Evolutionary conservation across 2,329 filamentous ascomycete genomes (phyloP).

Genomic region (Rutstroemia sp.): DNA sequence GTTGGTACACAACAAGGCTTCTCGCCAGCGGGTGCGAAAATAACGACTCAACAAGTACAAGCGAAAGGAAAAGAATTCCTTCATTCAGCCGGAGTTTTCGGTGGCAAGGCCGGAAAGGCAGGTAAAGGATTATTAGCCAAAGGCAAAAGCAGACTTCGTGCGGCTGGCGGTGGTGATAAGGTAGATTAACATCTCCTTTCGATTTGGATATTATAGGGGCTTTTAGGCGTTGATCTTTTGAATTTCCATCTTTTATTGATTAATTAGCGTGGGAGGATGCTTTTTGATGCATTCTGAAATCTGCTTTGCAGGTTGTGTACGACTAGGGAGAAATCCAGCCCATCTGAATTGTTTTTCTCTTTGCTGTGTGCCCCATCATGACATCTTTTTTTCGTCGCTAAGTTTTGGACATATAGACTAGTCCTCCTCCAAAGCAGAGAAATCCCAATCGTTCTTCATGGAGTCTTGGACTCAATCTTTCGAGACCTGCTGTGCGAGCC

Average conservation of each 20-base stretch:
- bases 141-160: slow-evolving; percentile 71
- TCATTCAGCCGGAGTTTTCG: slow-evolving; percentile 67
- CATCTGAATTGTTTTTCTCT: slow-evolving; percentile 21
- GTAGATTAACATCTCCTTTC: slow-evolving; percentile 59
- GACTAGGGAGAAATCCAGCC: slow-evolving; percentile 28
- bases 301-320: slow-evolving; percentile 29
- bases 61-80: slow-evolving; percentile 84
- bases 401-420: slow-evolving; percentile 29
- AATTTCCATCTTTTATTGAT: slow-evolving; percentile 18
- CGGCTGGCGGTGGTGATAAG: slow-evolving; percentile 65
- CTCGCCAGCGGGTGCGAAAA: slow-evolving; percentile 19
- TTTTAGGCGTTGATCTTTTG: slow-evolving; percentile 22
- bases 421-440: slow-evolving; percentile 30
- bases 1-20: slow-evolving; percentile 23
- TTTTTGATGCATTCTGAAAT: slow-evolving; percentile 20
- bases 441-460: slow-evolving; percentile 39
- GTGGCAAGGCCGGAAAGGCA: slow-evolving; percentile 65
- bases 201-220: slow-evolving; percentile 27
- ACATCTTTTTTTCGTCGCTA: slow-evolving; percentile 26
- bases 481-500: background rate
- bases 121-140: slow-evolving; percentile 89
- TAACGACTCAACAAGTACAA: slow-evolving; percentile 32
- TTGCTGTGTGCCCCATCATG: slow-evolving; percentile 20
- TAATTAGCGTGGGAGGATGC: slow-evolving; percentile 19
- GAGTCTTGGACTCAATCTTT: slow-evolving; percentile 28